Evolutionary conservation across 352 stramenopile genomes (phyloP).

Genomic region (Phytophthora fragariaefolia): DNA sequence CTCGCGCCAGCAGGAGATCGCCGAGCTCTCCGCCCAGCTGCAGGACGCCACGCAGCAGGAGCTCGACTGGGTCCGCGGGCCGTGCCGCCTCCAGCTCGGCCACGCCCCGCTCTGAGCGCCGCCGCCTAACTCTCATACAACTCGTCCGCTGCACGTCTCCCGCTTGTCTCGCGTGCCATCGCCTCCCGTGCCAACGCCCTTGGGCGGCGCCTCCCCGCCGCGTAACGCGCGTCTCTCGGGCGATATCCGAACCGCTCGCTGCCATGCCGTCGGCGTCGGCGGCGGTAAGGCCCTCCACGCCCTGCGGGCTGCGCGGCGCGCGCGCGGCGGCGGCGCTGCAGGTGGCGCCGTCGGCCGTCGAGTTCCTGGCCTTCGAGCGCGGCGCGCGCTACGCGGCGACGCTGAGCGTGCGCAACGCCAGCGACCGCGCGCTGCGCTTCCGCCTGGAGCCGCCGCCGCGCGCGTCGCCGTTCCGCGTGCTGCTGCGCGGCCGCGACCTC

Average conservation of each 20-base stretch:
- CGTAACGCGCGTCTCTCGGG: background rate
- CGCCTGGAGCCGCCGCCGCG: slow-evolving; percentile 55
- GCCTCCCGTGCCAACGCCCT: background rate
- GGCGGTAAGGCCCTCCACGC: slow-evolving; percentile 25
- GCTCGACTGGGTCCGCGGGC: slow-evolving; percentile 19
- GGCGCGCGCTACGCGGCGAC: slow-evolving; percentile 69
- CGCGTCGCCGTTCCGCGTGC: slow-evolving; percentile 65
- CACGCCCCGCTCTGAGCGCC: background rate
- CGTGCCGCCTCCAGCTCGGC: background rate
- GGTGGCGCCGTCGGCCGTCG: slow-evolving; percentile 63
- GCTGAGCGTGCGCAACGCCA: slow-evolving; percentile 74
- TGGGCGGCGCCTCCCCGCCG: background rate
- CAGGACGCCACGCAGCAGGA: slow-evolving; percentile 18
- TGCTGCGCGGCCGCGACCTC: slow-evolving; percentile 64
- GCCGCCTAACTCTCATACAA: no score
- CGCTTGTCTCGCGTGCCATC: no score
- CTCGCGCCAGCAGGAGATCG: slow-evolving; percentile 19
- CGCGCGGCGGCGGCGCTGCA: slow-evolving; percentile 51
- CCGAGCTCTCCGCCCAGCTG: slow-evolving; percentile 11
- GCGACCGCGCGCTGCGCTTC: slow-evolving; percentile 66
- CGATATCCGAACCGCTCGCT: background rate
- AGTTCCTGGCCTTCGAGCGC: slow-evolving; percentile 71
- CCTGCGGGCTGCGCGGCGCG: slow-evolving; percentile 27
- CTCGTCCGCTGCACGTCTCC: no score
- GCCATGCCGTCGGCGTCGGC: slow-evolving; percentile 18